These are phyloP conservation scores for Trichophyton mentagrophytes DNA, from an alignment of 2,329 filamentous ascomycete genomes.

Conservation along the genomic window DNA sequence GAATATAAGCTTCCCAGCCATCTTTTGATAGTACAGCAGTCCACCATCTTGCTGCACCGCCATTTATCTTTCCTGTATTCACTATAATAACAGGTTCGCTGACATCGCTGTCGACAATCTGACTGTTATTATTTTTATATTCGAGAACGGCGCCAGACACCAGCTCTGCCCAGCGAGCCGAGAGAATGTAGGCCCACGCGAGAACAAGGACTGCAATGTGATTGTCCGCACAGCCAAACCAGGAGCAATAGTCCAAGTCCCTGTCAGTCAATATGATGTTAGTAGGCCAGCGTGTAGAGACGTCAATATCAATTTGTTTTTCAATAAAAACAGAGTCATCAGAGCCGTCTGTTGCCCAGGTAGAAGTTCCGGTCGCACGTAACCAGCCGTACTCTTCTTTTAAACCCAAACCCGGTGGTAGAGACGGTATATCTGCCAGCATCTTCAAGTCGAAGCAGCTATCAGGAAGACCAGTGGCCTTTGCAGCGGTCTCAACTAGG, in stretches of 20 bases:
- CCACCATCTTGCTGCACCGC: constrained; percentile 12
- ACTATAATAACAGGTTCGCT: background rate
- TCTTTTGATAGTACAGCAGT: constrained; percentile 12
- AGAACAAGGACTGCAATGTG: constrained; percentile 11
- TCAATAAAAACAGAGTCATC: background rate
- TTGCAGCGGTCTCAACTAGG: background rate
- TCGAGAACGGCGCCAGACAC: constrained; percentile 3
- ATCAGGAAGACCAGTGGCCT: background rate
- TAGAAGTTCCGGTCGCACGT: constrained; percentile 4
- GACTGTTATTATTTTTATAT: constrained; percentile 5
- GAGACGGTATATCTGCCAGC: background rate
- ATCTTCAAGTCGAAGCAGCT: constrained; percentile 3
- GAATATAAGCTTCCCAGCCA: constrained; percentile 11
- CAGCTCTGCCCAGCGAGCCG: constrained; percentile 9
- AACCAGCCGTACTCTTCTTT: background rate
- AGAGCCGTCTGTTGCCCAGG: constrained; percentile 1
- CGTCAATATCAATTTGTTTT: constrained; percentile 3
- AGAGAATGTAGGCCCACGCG: constrained; percentile 12
- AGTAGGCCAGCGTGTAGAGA: constrained; percentile 2
- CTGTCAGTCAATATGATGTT: background rate
- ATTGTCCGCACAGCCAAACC: constrained; percentile 8
- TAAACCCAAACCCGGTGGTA: background rate
- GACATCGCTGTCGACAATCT: background rate
- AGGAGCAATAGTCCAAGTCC: constrained; percentile 4
- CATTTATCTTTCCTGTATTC: constrained; percentile 6